Base-by-base conservation (phyloP, 345 rosid genomes). In the Streptanthus diversifolius region DNA sequence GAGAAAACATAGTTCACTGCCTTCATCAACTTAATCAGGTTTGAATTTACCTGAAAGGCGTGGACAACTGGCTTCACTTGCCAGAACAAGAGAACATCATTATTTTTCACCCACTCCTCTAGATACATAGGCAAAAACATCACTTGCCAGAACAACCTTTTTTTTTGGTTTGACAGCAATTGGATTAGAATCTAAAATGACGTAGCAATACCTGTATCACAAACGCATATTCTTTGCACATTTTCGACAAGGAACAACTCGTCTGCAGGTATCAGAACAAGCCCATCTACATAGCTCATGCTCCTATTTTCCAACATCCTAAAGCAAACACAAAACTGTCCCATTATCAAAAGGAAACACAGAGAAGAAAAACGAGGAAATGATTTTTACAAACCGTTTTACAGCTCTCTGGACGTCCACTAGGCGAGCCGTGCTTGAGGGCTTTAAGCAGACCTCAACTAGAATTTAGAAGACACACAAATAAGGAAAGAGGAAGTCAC, bases 361-460 rank as follows among this genome's bases (percentile, higher is more conserved):
- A 10, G 19, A 15, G 3, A 58, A 37, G 0, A 12, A 41, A 67
- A 25, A n/a, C 7, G 9, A 66, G 61, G 4, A 29, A 44, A 41
- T 51, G 32, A 49, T 43, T 24, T 3, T 14, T 15, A 69, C 64
- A 47, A 61, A 87, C 96, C 86, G 82, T 82, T 95, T 97, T 8
- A 95, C 90, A 22, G 95, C 88, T 54, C 81, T 75, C 27, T 79
- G 83, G 8, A 92, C 88, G 27, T 92, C 92, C 33, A 86, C 90
- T 0, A 70, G 39, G 0, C 90, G 87, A 70, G 91, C 97, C 0
- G 99, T 80, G 86, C 98, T 88, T 10, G 97, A 90, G 15, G 91
- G 79, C 72, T 88, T 92, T 57, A 95, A 81, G 85, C 98, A 95
- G 30, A 92, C 99, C 82, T 95, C 99, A 70, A 95, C 96, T 91